These are phyloP conservation scores for Meira nashicola DNA, from an alignment of 1,284 basidiomycete species.

Conservation along the genomic window DNA sequence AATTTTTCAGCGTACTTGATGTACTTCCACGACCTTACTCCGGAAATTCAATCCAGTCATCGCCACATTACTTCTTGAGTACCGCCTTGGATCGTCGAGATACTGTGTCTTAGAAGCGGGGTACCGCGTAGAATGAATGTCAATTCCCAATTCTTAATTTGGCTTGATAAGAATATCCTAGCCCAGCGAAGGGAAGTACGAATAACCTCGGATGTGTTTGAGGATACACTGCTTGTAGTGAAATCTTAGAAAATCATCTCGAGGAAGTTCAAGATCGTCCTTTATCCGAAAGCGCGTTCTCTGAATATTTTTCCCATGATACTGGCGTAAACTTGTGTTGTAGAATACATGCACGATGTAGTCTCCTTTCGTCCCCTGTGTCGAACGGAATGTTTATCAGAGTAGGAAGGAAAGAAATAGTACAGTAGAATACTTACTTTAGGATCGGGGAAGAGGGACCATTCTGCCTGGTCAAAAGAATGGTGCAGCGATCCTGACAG, in stretches of 20 bases:
- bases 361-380: too few relatives aligned
- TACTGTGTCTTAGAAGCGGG: too few relatives aligned
- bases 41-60: too few relatives aligned
- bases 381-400: too few relatives aligned
- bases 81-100: too few relatives aligned
- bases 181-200: background rate
- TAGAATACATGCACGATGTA: background rate
- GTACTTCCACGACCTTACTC: too few relatives aligned
- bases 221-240: slow-evolving; percentile 1
- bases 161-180: too few relatives aligned
- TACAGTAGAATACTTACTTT: background rate
- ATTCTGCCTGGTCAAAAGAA: slow-evolving; percentile 1
- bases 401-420: too few relatives aligned
- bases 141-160: too few relatives aligned
- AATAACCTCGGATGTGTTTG: background rate
- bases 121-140: too few relatives aligned
- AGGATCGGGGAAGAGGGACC: slow-evolving; percentile 1
- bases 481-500: background rate
- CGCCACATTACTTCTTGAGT: too few relatives aligned
- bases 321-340: background rate
- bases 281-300: background rate
- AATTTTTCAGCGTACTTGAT: too few relatives aligned
- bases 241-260: background rate
- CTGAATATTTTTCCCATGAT: background rate
- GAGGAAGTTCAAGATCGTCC: background rate